Percentiles rank a stretch among this genome's conserved stretches.
These are phyloP conservation scores for Rhizopus arrhizus DNA, from an alignment of 371 early-diverging fungal genomes.

Conservation along the genomic window DNA sequence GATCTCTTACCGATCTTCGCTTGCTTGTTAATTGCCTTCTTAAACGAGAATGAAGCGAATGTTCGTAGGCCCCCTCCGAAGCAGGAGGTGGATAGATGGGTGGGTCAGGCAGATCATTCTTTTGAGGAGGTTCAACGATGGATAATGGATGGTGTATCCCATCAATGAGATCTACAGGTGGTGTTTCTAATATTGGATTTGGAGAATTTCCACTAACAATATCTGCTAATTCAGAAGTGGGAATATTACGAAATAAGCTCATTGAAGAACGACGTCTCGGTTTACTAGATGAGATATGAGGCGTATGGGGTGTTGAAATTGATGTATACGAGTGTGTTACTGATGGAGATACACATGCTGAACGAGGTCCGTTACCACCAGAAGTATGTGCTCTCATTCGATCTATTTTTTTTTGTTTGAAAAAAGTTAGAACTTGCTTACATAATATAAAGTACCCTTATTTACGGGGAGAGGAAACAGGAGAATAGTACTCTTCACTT, in stretches of 20 bases:
- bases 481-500: constrained; percentile 30
- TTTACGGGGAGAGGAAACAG: constrained; percentile 31
- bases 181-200: constrained; percentile 32
- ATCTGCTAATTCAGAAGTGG: constrained; percentile 37
- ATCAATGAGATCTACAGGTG: constrained; percentile 18
- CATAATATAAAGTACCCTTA: neutral
- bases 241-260: constrained; percentile 39
- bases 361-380: constrained; percentile 16
- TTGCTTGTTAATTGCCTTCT: constrained; percentile 33
- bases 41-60: constrained; percentile 36
- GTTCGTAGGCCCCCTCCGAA: constrained; percentile 28
- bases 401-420: constrained; percentile 7
- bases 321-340: constrained; percentile 11
- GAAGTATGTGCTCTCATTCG: constrained; percentile 4
- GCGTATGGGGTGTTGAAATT: constrained; percentile 21
- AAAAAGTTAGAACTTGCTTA: too few species aligned
- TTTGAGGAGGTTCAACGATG: neutral
- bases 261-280: constrained; percentile 35
- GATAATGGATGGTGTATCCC: constrained; percentile 8
- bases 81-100: neutral
- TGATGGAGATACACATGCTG: constrained; percentile 23
- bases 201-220: constrained; percentile 37
- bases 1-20: constrained; percentile 18
- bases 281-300: constrained; percentile 14
- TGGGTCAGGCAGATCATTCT: constrained; percentile 1